Evolutionary conservation across 2,329 filamentous ascomycete species (phyloP), one percentile per base, ranked within the genome.

Genomic region (Ophiostoma piceae): DNA sequence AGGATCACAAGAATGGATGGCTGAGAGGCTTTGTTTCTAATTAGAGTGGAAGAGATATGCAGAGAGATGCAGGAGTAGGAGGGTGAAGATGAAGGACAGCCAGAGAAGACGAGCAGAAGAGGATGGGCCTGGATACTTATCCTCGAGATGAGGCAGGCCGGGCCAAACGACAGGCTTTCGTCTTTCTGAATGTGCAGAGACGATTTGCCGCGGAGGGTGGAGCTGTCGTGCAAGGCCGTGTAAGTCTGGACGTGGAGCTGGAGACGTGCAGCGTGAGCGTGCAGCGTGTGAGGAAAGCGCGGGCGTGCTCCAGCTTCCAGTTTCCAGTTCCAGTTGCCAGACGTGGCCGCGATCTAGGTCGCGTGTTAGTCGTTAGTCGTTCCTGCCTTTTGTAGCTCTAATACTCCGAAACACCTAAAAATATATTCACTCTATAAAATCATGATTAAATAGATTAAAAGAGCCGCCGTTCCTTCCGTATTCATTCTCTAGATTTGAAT

Each of bases 51-150:
- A 26, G 51, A 57, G n/a, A 26, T 11, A 22, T n/a, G 47, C 47
- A 54, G 47, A 35, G 19, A 51, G 14, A n/a, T 35, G 35, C 35
- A 26, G 41, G 54, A 68, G 16, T 39, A 43, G 26, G 69, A 54
- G 29, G 69, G 35, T 70, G 67, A 35, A 11, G 69, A 64, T 35
- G 64, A 70, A 62, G 64, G 62, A 51, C 66, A 22, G 60, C 62
- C 57, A 39, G 69, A 68, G n/a, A 66, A 57, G 43, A 67, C 43
- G 47, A 51, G 66, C 66, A 54, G 39, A 66, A 14, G 22, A 26
- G 60, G 51, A 69, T 35, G 22, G 39, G 5, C 65, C n/a, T 22
- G 68, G 71, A 62, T 73, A 71, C 72, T 74, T 74, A 73, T 74
- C 69, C 73, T 74, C 72, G 67, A 54, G 66, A 73, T 39, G 70